Conservation (phyloP, 176 grass and related monocot genomes). For the Avena sativa region DNA sequence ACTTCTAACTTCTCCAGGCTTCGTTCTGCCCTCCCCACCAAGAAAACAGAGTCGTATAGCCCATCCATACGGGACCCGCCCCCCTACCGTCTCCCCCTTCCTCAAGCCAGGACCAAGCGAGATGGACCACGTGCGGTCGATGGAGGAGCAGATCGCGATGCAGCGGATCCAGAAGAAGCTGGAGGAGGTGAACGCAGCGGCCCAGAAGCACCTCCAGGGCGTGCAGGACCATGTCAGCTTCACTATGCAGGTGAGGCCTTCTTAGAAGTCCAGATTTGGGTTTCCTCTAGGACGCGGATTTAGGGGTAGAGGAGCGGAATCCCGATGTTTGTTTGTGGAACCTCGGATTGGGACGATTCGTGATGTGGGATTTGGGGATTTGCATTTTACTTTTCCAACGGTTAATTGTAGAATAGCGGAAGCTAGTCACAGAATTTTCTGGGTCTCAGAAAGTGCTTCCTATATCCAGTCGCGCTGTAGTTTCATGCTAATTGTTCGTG, state of each 20-base stretch:
- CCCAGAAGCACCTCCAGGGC: constrained; percentile 68
- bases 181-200: constrained; percentile 78
- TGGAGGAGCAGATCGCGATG: constrained; percentile 71
- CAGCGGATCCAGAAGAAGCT: constrained; percentile 79
- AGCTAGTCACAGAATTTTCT: neutral
- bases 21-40: neutral
- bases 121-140: constrained; percentile 62
- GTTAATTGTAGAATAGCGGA: neutral
- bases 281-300: neutral
- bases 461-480: neutral
- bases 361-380: neutral
- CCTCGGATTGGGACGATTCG: neutral
- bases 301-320: neutral
- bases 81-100: neutral
- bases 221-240: constrained; percentile 98
- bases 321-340: neutral
- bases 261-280: neutral
- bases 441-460: neutral
- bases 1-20: neutral
- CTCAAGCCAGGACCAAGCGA: neutral
- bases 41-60: neutral
- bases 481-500: neutral
- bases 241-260: constrained; percentile 70
- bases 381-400: neutral
- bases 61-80: neutral